A percentile compares a stretch with the other conserved stretches of the same genome.
Conservation (phyloP, 768 basidiomycete species). For the Sarcomyxa edulis region DNA sequence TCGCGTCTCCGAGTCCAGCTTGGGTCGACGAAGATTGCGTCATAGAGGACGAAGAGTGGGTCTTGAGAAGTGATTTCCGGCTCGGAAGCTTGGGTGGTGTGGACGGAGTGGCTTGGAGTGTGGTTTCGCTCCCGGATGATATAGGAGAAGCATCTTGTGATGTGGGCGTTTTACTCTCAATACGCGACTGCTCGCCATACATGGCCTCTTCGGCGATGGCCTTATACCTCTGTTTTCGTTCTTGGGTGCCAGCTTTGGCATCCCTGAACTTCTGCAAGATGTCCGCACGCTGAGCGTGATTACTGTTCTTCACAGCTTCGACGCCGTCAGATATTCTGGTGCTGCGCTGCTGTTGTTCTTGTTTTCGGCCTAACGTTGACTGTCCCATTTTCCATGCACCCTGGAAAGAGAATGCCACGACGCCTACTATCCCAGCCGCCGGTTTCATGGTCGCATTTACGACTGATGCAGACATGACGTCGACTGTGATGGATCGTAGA, state of each 20-base stretch:
- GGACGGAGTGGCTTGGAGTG: too few relatives aligned
- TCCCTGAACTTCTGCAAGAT: constrained; percentile 34
- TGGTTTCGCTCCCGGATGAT: too few relatives aligned
- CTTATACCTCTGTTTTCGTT: constrained; percentile 27
- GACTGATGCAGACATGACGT: constrained; percentile 12
- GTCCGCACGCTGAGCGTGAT: constrained; percentile 22
- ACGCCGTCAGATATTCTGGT: constrained; percentile 35
- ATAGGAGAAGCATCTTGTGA: too few relatives aligned
- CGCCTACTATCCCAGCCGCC: constrained; percentile 27
- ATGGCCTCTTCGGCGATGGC: constrained; percentile 27
- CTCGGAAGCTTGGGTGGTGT: too few relatives aligned
- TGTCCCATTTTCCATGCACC: constrained; percentile 33
- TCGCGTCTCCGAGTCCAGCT: too few relatives aligned
- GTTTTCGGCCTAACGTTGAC: constrained; percentile 20
- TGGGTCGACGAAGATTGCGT: too few relatives aligned
- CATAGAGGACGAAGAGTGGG: too few relatives aligned
- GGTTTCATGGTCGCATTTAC: constrained; percentile 26
- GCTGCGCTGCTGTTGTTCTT: constrained; percentile 26
- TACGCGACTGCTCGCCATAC: too few relatives aligned
- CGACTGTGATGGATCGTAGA: not conserved
- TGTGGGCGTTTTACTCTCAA: too few relatives aligned
- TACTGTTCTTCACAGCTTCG: constrained; percentile 28
- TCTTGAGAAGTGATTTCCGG: too few relatives aligned
- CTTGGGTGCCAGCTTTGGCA: constrained; percentile 20
- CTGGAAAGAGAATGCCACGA: constrained; percentile 26